A percentile compares a stretch with the other conserved stretches of the same genome.
Conservation (phyloP, 1,139 yeast species). For the Groenewaldozyma sp. region DNA sequence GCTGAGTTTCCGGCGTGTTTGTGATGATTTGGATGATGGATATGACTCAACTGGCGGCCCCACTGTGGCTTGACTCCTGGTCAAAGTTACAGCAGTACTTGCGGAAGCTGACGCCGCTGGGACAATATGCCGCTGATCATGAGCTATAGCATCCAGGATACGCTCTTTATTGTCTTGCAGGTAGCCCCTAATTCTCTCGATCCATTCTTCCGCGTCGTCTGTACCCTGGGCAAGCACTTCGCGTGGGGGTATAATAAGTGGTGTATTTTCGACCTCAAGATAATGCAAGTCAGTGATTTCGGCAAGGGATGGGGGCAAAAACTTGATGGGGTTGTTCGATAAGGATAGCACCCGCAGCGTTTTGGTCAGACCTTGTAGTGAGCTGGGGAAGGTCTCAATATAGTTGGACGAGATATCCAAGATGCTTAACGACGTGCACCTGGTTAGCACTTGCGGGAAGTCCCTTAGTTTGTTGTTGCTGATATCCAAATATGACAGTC, state of each 20-base stretch:
- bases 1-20: neutral
- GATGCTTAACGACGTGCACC: constrained; percentile 45
- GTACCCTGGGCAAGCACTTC: constrained; percentile 28
- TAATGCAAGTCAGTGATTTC: constrained; percentile 46
- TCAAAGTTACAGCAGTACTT: too few relatives aligned
- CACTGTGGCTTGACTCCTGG: too few relatives aligned
- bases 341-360: constrained; percentile 45
- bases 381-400: constrained; percentile 36
- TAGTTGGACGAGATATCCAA: constrained; percentile 59
- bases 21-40: too few relatives aligned
- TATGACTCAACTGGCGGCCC: too few relatives aligned
- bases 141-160: constrained; percentile 9
- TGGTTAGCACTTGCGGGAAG: constrained; percentile 41
- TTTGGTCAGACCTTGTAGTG: constrained; percentile 32
- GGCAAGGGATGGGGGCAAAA: constrained; percentile 48
- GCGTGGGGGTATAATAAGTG: constrained; percentile 45
- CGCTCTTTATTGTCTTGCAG: constrained; percentile 22
- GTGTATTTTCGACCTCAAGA: constrained; percentile 65
- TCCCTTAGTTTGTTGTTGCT: constrained; percentile 48
- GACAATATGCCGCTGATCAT: neutral
- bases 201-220: constrained; percentile 43
- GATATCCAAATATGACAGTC: constrained; percentile 54
- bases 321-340: constrained; percentile 50
- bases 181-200: constrained; percentile 42
- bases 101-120: too few relatives aligned